Percentiles rank a stretch among this genome's conserved stretches.
These are phyloP conservation scores for Arthrobotrys musiformis DNA, from an alignment of 2,329 filamentous ascomycete species.

Conservation along the genomic window DNA sequence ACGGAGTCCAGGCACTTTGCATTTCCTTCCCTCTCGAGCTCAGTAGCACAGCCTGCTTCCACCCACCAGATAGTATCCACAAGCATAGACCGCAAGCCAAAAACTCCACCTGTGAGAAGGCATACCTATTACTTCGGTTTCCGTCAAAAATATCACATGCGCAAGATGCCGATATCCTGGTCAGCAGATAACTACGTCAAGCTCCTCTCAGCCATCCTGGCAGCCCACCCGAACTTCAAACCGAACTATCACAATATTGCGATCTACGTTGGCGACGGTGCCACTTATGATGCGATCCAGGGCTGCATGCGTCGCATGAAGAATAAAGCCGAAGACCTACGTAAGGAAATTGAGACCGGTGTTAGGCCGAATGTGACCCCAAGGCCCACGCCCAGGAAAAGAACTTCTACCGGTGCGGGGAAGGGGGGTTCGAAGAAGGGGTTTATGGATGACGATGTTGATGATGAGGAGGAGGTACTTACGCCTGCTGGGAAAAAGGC, in stretches of 20 bases:
- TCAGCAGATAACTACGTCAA: slow-evolving; percentile 51
- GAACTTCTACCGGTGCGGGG: slow-evolving; percentile 19
- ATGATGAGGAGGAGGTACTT: slow-evolving; percentile 48
- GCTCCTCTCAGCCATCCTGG: slow-evolving; percentile 40
- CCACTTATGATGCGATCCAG: slow-evolving; percentile 52
- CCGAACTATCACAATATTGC: slow-evolving; percentile 32
- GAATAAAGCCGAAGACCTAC: slow-evolving; percentile 28
- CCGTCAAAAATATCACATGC: not conserved
- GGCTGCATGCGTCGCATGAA: slow-evolving; percentile 41
- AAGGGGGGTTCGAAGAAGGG: slow-evolving; percentile 41
- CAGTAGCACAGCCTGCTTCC: not conserved
- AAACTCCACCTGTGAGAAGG: not conserved
- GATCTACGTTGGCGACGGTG: slow-evolving; percentile 48
- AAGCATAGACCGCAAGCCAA: not conserved
- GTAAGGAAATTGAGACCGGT: slow-evolving; percentile 44
- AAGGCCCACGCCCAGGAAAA: slow-evolving; percentile 37
- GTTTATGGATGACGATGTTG: slow-evolving; percentile 27
- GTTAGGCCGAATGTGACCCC: slow-evolving; percentile 35
- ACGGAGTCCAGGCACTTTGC: not conserved
- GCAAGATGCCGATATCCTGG: slow-evolving; percentile 46
- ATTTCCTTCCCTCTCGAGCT: not conserved
- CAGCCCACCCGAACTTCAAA: slow-evolving; percentile 45
- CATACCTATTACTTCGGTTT: not conserved
- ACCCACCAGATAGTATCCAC: not conserved
- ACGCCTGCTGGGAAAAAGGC: slow-evolving; percentile 46